Evolutionary conservation across 1,284 basidiomycete genomes (phyloP), one percentile per base, ranked within the genome.

Genomic region (Rhodofomes roseus): DNA sequence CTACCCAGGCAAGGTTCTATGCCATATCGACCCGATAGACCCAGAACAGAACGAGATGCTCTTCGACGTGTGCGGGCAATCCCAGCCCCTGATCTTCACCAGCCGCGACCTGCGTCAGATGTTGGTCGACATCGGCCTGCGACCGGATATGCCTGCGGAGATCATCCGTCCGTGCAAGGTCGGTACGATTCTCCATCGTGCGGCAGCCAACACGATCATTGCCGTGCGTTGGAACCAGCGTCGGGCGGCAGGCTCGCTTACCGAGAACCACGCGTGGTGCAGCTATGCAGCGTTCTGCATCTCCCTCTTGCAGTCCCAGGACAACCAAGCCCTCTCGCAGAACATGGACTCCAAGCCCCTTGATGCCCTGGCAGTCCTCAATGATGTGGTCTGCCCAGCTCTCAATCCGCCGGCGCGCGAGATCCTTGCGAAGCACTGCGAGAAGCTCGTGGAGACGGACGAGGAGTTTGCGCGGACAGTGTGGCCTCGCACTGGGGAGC

Each of bases 1-100:
- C 64, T 85, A 83, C 58, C 87, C 85, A 2, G 70, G 72, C 18
- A 77, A 77, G 54, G 85, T 89, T 9, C 66, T 63, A 68, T 74
- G 34, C 27, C 60, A 69, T 52, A 62, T 69, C 46, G 57, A 62
- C 36, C 62, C 63, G 4, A 52, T 52, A 9, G 59, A 60, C 53
- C 59, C 58, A 5, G 50, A 41, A 1, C 44, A 55, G 11, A 56
- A 55, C 37, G 62, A 65, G 54, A 66, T 66, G 55, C 62, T 69
- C 29, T 58, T 69, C 52, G 51, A 73, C 66, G 51, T 73, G 67
- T 56, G 68, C 76, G 11, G 63, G 68, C 8, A 56, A 66, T 71
- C 62, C 59, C 58, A 53, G 2, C 63, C 62, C 0, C 14, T 61
- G 41, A 50, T 63, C 4, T 64, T 68, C 52, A 59, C 60, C 2